A percentile compares a stretch with the other conserved stretches of the same genome.
Evolutionary conservation across 345 rosid species (phyloP).

Genomic region (Linum tenue): DNA sequence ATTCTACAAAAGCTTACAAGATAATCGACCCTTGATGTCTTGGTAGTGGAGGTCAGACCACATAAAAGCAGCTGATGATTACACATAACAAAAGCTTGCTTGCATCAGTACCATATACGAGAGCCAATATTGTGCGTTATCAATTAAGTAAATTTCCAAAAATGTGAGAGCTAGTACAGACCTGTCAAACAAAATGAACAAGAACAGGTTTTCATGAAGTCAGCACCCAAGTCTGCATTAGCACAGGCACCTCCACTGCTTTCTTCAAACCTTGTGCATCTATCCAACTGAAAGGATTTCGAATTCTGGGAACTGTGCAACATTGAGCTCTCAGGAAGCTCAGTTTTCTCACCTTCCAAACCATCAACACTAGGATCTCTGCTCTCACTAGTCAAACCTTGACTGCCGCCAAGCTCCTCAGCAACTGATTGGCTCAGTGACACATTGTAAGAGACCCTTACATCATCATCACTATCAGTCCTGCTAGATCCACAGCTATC

Average conservation of each 20-base stretch:
- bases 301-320: slow-evolving; percentile 33
- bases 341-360: slow-evolving; percentile 20
- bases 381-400: slow-evolving; percentile 15
- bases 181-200: slow-evolving; percentile 88
- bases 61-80: slow-evolving; percentile 66
- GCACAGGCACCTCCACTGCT: slow-evolving; percentile 23
- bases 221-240: slow-evolving; percentile 29
- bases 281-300: slow-evolving; percentile 40
- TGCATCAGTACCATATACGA: neutral
- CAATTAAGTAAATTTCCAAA: neutral
- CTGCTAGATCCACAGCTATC: neutral
- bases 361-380: slow-evolving; percentile 26
- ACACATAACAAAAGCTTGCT: slow-evolving; percentile 10
- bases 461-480: slow-evolving; percentile 24
- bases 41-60: slow-evolving; percentile 92
- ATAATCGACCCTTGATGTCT: slow-evolving; percentile 68
- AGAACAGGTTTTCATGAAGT: slow-evolving; percentile 53
- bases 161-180: slow-evolving; percentile 9
- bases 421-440: slow-evolving; percentile 14
- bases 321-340: slow-evolving; percentile 27
- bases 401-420: slow-evolving; percentile 11
- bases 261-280: slow-evolving; percentile 28
- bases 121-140: neutral
- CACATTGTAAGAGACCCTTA: slow-evolving; percentile 10
- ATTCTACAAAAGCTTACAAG: slow-evolving; percentile 35